Evolutionary conservation across 305 asterid species (phyloP).

Genomic region (Petunia hybrid): DNA sequence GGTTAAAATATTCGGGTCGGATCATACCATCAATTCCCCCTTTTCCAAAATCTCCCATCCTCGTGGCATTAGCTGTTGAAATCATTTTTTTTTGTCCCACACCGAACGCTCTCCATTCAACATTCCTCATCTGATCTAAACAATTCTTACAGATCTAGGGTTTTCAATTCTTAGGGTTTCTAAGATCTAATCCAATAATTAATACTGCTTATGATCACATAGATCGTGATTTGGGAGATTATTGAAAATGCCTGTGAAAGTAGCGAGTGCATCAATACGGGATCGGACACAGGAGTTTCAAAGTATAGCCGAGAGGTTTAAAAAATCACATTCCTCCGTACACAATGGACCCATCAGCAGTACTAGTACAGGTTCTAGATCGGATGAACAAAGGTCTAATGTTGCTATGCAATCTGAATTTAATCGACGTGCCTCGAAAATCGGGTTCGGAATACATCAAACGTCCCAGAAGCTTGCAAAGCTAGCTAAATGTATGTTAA

Average conservation of each 20-base stretch:
- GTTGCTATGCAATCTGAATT: slow-evolving; percentile 85
- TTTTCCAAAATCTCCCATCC: not conserved
- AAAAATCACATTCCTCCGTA: slow-evolving; percentile 53
- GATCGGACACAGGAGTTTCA: slow-evolving; percentile 92
- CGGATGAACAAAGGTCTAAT: slow-evolving; percentile 52
- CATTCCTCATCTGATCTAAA: slow-evolving; percentile 12
- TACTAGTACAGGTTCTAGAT: slow-evolving; percentile 29
- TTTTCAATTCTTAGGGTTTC: slow-evolving; percentile 18
- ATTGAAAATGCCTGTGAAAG: slow-evolving; percentile 42
- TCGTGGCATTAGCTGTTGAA: slow-evolving; percentile 10
- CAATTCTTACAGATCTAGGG: slow-evolving; percentile 9
- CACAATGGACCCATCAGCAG: slow-evolving; percentile 63
- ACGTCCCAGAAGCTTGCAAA: slow-evolving; percentile 93
- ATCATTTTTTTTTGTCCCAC: not conserved
- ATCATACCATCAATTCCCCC: not conserved
- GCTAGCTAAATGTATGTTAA: slow-evolving; percentile 80
- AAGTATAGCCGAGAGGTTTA: slow-evolving; percentile 69
- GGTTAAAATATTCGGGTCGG: not conserved
- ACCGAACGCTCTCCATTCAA: not conserved
- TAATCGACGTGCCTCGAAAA: slow-evolving; percentile 77
- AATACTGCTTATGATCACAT: too few relatives aligned
- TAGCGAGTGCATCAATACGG: slow-evolving; percentile 60
- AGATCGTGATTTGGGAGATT: not conserved
- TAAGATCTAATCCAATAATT: not conserved
- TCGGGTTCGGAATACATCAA: slow-evolving; percentile 84